Evolutionary conservation across 108 stramenopile species (phyloP).

Genomic region (Pseudonitzschia pungens): DNA sequence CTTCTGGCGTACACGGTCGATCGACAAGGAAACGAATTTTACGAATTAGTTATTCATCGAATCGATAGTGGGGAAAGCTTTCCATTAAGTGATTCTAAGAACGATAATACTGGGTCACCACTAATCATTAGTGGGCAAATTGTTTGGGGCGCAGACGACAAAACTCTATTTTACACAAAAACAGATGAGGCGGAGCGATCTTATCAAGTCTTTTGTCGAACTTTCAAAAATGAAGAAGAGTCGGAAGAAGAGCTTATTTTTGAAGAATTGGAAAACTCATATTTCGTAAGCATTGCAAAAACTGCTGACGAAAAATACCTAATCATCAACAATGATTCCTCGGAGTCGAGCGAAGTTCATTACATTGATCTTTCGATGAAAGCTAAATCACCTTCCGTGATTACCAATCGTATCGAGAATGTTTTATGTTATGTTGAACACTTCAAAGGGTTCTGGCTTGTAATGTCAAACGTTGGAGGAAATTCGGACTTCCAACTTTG

Average conservation of each 20-base stretch:
- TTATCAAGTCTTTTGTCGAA: conserved; percentile 55
- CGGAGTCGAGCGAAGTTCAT: conserved; percentile 82
- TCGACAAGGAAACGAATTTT: conserved; percentile 72
- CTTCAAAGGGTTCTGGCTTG: conserved; percentile 58
- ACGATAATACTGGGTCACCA: background rate
- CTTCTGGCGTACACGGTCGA: conserved; percentile 82
- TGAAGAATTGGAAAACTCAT: conserved; percentile 57
- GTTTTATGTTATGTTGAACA: conserved; percentile 67
- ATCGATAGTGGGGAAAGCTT: conserved; percentile 46
- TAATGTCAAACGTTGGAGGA: conserved; percentile 52
- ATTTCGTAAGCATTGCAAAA: conserved; percentile 50
- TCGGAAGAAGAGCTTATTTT: conserved; percentile 68
- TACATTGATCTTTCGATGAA: conserved; percentile 52
- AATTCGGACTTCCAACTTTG: conserved; percentile 51
- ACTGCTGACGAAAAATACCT: conserved; percentile 58
- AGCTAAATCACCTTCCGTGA: conserved; percentile 4
- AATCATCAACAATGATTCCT: conserved; percentile 48
- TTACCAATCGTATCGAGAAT: conserved; percentile 55
- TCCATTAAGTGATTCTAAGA: background rate
- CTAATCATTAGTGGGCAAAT: conserved; percentile 50
- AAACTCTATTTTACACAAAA: conserved; percentile 79
- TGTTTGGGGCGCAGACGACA: conserved; percentile 79
- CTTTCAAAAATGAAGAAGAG: conserved; percentile 5
- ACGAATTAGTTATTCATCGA: conserved; percentile 58
- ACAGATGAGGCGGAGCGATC: conserved; percentile 76